These are phyloP conservation scores for Podaxis rugospora DNA, from an alignment of 768 basidiomycete genomes.

Conservation along the genomic window DNA sequence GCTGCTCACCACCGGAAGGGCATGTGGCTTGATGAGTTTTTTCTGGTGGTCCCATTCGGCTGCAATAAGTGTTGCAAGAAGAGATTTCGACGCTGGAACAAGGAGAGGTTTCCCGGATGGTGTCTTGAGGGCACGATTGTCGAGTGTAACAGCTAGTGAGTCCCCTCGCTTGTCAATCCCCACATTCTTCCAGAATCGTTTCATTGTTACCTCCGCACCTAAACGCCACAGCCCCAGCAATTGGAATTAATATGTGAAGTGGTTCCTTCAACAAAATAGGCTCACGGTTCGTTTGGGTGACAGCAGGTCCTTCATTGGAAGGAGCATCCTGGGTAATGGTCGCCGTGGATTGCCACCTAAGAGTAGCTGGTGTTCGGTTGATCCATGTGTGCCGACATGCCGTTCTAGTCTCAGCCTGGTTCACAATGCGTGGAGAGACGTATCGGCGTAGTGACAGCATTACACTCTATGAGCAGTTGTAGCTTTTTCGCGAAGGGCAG, in stretches of 20 bases:
- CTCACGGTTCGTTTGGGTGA: conserved; percentile 66
- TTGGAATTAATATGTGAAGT: neutral
- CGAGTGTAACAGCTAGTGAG: conserved; percentile 64
- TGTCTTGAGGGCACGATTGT: conserved; percentile 83
- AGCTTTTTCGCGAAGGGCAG: neutral
- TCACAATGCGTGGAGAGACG: conserved; percentile 6
- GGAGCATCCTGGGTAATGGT: conserved; percentile 11
- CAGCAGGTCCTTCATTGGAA: conserved; percentile 35
- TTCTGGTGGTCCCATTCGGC: conserved; percentile 97
- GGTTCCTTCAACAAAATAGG: neutral
- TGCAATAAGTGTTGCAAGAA: conserved; percentile 83
- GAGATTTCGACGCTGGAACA: conserved; percentile 62
- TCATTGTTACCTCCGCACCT: conserved; percentile 86
- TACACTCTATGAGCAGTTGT: neutral
- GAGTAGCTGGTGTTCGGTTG: neutral
- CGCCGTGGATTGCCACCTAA: conserved; percentile 22
- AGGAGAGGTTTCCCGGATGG: conserved; percentile 75
- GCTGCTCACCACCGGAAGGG: conserved; percentile 76
- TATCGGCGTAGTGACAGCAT: conserved; percentile 15
- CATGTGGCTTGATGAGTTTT: conserved; percentile 80
- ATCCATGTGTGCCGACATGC: neutral
- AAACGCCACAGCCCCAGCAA: neutral
- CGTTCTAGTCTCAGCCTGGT: neutral
- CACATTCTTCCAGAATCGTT: conserved; percentile 95
- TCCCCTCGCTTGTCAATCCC: conserved; percentile 57